A percentile compares a stretch with the other conserved stretches of the same genome.
phyloP scores from a whole-genome alignment of 73 alveolate genomes.

The Paramecium tetraurelia region DNA sequence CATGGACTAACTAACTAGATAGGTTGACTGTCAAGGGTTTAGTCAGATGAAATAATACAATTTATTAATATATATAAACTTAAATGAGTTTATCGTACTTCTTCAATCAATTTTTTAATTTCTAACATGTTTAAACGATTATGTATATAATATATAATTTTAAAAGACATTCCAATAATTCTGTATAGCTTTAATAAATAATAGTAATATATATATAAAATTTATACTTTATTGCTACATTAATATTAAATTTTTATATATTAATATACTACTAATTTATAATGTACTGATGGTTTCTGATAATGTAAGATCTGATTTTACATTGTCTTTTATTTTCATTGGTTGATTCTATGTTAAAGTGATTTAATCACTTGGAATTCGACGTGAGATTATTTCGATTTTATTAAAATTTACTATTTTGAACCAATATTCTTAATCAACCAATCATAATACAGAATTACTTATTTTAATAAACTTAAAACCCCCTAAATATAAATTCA shows the following conservation, averaged over 20 bases:
- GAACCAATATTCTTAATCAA: not conserved
- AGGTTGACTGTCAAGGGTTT: too few species aligned
- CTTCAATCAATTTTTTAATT: too few species aligned
- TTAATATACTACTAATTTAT: not conserved
- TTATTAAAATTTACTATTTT: not conserved
- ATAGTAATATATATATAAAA: not conserved
- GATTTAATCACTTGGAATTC: not conserved
- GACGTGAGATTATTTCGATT: not conserved
- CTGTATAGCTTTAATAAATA: not conserved
- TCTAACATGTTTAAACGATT: too few species aligned
- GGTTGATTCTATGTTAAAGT: not conserved
- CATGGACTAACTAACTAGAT: too few species aligned
- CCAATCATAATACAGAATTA: slow-evolving; percentile 8
- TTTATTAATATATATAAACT: too few species aligned
- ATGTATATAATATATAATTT: not conserved
- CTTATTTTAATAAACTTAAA: not conserved
- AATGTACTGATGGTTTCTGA: not conserved
- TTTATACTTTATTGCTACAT: not conserved
- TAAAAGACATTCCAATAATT: not conserved
- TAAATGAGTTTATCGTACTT: too few species aligned
- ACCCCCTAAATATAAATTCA: not conserved
- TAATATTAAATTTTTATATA: not conserved
- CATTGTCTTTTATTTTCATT: not conserved
- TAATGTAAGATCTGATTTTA: not conserved
- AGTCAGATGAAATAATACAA: too few species aligned